These are phyloP conservation scores for Lactarius psammicola DNA, from an alignment of 768 basidiomycete genomes.

Conservation along the genomic window DNA sequence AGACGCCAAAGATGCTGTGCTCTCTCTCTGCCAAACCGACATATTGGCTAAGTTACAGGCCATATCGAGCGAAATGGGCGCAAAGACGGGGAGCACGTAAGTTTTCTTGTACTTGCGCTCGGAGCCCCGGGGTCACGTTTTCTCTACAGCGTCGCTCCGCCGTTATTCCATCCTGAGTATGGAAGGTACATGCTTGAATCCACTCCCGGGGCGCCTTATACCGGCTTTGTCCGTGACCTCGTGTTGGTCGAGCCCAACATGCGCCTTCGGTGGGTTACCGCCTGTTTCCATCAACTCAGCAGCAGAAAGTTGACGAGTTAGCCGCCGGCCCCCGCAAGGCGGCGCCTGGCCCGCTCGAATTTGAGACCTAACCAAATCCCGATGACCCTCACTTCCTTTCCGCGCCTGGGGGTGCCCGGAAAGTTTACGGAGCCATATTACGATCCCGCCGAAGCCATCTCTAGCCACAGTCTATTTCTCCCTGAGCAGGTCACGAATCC, in stretches of 20 bases:
- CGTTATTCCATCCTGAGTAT: constrained; percentile 97
- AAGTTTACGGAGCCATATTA: constrained; percentile 91
- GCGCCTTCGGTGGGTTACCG: constrained; percentile 68
- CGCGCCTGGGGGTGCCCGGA: constrained; percentile 83
- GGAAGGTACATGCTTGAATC: constrained; percentile 99
- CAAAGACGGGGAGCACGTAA: constrained; percentile 59
- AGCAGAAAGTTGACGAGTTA: constrained; percentile 9
- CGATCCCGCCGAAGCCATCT: constrained; percentile 69
- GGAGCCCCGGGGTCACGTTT: background rate
- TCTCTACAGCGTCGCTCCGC: constrained; percentile 34
- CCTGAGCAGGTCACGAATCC: constrained; percentile 96
- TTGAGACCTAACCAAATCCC: constrained; percentile 86
- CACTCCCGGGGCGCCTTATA: constrained; percentile 94
- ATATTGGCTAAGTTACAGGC: constrained; percentile 77
- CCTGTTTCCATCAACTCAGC: background rate
- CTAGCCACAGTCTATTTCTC: constrained; percentile 91
- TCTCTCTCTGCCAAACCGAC: constrained; percentile 94
- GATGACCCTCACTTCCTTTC: constrained; percentile 93
- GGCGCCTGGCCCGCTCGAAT: constrained; percentile 78
- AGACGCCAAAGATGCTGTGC: constrained; percentile 70
- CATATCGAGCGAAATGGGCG: constrained; percentile 64
- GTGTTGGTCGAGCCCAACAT: constrained; percentile 92
- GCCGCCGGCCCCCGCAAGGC: constrained; percentile 45
- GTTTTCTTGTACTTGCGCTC: constrained; percentile 31
- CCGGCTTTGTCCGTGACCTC: constrained; percentile 80